Evolutionary conservation across 163 green algal species (phyloP).

Genomic region (Botryococcus braunii): DNA sequence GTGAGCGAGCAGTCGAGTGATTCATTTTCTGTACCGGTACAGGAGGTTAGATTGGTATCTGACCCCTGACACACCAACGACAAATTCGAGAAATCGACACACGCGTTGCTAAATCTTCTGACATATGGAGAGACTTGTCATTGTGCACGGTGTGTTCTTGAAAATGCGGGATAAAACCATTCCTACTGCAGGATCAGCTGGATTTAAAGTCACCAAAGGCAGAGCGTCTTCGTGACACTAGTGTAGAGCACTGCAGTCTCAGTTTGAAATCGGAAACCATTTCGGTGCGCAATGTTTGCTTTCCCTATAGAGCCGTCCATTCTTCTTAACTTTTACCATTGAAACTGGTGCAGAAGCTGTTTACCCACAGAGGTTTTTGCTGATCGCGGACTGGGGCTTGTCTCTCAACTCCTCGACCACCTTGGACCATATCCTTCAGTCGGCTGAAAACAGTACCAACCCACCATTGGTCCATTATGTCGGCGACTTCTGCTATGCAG

Average conservation of each 20-base stretch:
- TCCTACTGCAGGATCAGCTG: neutral
- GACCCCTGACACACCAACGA: too few relatives aligned
- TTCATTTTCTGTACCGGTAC: too few relatives aligned
- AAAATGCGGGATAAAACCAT: neutral
- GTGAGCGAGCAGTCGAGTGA: too few relatives aligned
- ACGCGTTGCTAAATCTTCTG: too few relatives aligned
- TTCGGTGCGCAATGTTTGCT: neutral
- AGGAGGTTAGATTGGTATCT: too few relatives aligned
- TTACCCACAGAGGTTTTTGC: neutral
- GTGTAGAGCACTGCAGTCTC: neutral
- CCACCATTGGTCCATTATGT: slow-evolving; percentile 14
- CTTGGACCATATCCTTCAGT: slow-evolving; percentile 16
- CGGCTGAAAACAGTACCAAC: slow-evolving; percentile 3
- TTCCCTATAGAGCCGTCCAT: neutral
- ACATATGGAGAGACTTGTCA: too few relatives aligned
- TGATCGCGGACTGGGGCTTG: slow-evolving; percentile 18
- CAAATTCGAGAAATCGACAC: too few relatives aligned
- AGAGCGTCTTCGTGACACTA: neutral
- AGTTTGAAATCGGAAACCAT: neutral
- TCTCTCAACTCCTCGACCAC: slow-evolving; percentile 17
- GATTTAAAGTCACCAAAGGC: neutral
- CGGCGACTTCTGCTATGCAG: slow-evolving; percentile 9
- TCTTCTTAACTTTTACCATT: neutral
- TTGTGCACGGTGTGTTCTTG: too few relatives aligned
- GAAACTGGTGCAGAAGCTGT: neutral